phyloP scores from a whole-genome alignment of 169 alveolate genomes.

The Eimeria mitis region DNA sequence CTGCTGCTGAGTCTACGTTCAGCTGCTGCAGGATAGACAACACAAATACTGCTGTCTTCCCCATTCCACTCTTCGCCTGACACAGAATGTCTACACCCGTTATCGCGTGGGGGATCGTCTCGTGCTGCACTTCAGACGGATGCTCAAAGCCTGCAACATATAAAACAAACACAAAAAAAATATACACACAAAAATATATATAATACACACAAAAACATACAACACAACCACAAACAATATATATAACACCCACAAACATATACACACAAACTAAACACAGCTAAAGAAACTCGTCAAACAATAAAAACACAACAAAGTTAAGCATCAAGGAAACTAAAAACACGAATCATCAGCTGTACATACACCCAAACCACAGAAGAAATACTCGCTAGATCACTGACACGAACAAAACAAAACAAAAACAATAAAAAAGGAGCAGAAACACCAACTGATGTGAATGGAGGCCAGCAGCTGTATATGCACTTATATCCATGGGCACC shows the following conservation, averaged over 20 bases:
- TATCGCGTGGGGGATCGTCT: slow-evolving; percentile 99
- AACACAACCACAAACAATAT: neutral
- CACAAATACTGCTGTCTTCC: slow-evolving; percentile 99
- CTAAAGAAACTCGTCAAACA: no score
- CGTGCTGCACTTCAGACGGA: slow-evolving; percentile 99
- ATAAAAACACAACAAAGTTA: no score
- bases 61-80: slow-evolving; percentile 99
- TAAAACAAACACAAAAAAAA: neutral
- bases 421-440: neutral
- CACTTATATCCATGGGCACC: no score
- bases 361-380: no score
- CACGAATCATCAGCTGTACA: neutral
- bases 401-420: neutral
- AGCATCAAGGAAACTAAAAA: neutral
- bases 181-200: neutral
- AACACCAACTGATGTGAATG: neutral
- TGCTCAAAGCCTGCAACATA: slow-evolving; percentile 98
- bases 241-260: neutral
- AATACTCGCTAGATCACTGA: no score
- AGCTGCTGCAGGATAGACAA: slow-evolving; percentile 98
- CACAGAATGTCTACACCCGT: slow-evolving; percentile 99
- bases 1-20: slow-evolving; percentile 91
- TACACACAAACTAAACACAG: no score
- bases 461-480: no score
- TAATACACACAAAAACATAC: no score